Conservation (phyloP, 2,329 filamentous ascomycete species). For the Thielaviopsis populi region DNA sequence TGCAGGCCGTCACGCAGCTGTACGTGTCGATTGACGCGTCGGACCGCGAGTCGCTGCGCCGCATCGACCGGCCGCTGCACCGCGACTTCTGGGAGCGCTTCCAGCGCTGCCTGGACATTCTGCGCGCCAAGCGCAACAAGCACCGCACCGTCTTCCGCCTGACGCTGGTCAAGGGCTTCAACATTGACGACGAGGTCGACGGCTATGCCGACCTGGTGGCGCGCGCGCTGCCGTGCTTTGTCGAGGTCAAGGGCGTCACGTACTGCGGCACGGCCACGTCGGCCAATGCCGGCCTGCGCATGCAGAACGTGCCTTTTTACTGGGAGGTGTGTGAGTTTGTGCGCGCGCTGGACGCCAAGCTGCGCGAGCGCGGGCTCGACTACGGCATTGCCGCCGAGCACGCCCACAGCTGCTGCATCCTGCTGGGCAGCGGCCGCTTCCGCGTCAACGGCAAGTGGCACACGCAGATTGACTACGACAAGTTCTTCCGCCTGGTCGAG, state of each 20-base stretch:
- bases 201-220: constrained; percentile 85
- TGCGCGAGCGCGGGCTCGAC: constrained; percentile 53
- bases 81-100: constrained; percentile 97
- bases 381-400: constrained; percentile 95
- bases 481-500: constrained; percentile 75
- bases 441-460: constrained; percentile 66
- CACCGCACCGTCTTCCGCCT: constrained; percentile 91
- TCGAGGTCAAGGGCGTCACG: constrained; percentile 93
- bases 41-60: constrained; percentile 71
- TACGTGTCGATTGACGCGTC: constrained; percentile 95
- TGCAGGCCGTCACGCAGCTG: constrained; percentile 80
- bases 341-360: constrained; percentile 51
- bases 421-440: constrained; percentile 75
- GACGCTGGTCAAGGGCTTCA: constrained; percentile 95
- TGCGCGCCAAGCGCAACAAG: constrained; percentile 65
- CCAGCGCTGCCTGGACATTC: constrained; percentile 75
- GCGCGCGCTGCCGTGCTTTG: constrained; percentile 73
- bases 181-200: constrained; percentile 80
- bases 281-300: constrained; percentile 73
- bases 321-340: constrained; percentile 79
- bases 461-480: constrained; percentile 77
- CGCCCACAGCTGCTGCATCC: constrained; percentile 82
- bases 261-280: constrained; percentile 87
- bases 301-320: constrained; percentile 96
- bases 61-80: constrained; percentile 83